Conservation (phyloP, 345 rosid genomes). For the Salix dunnii region DNA sequence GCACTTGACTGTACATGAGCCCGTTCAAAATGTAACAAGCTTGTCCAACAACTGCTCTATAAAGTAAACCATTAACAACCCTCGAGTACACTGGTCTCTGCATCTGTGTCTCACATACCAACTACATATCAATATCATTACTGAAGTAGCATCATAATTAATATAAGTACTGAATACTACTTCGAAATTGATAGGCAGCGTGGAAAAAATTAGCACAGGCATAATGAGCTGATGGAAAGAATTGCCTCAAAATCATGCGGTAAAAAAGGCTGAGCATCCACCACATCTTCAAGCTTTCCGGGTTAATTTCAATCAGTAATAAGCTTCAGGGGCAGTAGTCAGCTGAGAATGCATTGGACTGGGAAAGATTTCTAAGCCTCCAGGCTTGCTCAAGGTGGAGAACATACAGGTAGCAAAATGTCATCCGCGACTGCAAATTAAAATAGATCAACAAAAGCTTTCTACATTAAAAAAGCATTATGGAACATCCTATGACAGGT, state of each 20-base stretch:
- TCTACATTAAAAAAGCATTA: background rate
- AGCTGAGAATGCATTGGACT: background rate
- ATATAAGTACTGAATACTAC: background rate
- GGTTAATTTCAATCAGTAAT: background rate
- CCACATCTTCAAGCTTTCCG: slow-evolving; percentile 5
- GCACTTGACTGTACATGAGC: background rate
- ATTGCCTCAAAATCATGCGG: slow-evolving; percentile 1
- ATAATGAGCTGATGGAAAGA: background rate
- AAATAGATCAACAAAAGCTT: background rate
- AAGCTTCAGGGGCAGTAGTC: background rate
- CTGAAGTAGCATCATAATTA: background rate
- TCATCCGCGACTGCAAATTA: background rate
- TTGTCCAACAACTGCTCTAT: background rate
- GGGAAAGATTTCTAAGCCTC: background rate
- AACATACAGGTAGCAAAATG: background rate
- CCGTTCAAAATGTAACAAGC: background rate
- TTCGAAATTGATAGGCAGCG: background rate
- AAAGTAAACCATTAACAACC: background rate
- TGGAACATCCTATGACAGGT: background rate
- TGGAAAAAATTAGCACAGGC: background rate
- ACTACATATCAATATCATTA: background rate
- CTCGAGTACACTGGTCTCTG: slow-evolving; percentile 4
- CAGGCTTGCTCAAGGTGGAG: background rate
- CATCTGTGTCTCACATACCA: background rate
- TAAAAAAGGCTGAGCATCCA: background rate